Base-by-base conservation (phyloP, 1,139 yeast species). In the Saccharomycopsis hybrid region DNA sequence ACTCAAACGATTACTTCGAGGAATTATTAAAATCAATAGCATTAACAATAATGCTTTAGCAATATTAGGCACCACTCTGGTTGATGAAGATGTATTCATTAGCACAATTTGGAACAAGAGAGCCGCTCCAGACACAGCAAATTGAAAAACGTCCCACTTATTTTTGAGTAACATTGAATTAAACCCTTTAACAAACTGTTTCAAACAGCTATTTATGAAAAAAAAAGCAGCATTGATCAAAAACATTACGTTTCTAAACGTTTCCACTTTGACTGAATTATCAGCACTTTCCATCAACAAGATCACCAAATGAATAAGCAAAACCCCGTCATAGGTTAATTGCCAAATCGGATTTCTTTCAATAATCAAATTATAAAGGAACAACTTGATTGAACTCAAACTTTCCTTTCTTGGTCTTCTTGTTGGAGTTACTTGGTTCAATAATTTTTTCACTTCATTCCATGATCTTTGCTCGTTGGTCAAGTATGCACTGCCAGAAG, bases 401-500 rank as follows among this genome's bases (percentile, higher is more conserved):
- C 68, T 59, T 1, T 65, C 61, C 2, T 70, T 59, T 31, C 73
- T 69, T 43, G 82, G 82, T 46, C 89, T 74, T 50, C 74, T 75
- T 1, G 87, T 78, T 0, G 97, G 96, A 42, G 68, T 70, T 0
- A 84, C 85, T 60, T 84, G 85, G 24, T 74, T 67, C 48, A 92
- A 67, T 7, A 85, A 72, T 59, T 82, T 81, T 56, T 80, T 80
- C 18, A 89, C 84, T 58, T 89, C 97, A 56, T 83, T 77, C 96
- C 97, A 92, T 0, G 94, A 78, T 40, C 81, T 77, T 63, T 92
- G 97, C 47, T 85, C 88, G 11, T 76, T 73, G 0, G 96, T 89
- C 67, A 84, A 71, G 60, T 76, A 90, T 0, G 96, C 97, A 53
- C 86, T 76, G 5, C 97, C 97, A 0, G 95, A 80, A n/a, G 84